phyloP scores from a whole-genome alignment of 192 early-diverging fungal genomes.

The Hyaloraphidium curvatum region DNA sequence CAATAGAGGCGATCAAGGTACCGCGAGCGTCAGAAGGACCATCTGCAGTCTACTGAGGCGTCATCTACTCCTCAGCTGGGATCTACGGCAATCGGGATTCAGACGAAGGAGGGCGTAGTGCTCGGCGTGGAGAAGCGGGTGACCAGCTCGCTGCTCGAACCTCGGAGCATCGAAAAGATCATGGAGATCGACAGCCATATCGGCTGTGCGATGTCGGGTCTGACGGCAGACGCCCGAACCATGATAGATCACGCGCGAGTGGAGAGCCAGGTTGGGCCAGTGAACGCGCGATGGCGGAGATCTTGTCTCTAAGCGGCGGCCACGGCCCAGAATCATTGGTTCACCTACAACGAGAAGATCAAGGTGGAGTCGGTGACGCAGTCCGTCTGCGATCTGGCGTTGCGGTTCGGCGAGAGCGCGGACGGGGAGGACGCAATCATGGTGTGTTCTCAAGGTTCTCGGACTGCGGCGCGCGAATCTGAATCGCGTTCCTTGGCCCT shows the following conservation, averaged over 20 bases:
- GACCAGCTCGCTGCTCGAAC: constrained; percentile 76
- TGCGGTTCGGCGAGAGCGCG: constrained; percentile 94
- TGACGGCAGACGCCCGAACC: constrained; percentile 88
- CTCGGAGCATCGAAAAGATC: constrained; percentile 94
- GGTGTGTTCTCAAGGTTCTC: constrained; percentile 23
- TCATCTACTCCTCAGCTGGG: constrained; percentile 45
- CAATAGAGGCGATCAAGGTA: constrained; percentile 98
- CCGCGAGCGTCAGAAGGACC: not conserved
- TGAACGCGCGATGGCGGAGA: not conserved
- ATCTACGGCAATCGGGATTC: constrained; percentile 92
- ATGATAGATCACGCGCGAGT: constrained; percentile 97
- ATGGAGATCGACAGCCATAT: constrained; percentile 89
- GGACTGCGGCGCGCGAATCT: not conserved
- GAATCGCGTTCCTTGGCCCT: not conserved
- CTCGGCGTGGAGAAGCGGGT: constrained; percentile 96
- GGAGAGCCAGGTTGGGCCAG: constrained; percentile 57
- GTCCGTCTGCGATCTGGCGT: constrained; percentile 90
- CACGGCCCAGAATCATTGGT: constrained; percentile 60
- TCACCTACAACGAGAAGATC: constrained; percentile 87
- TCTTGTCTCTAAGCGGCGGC: constrained; percentile 7
- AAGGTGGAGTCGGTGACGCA: constrained; percentile 95
- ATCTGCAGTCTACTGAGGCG: not conserved
- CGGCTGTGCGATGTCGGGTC: constrained; percentile 92
- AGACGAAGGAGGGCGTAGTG: constrained; percentile 80
- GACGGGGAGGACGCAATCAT: constrained; percentile 92